Conservation (phyloP, 2,329 filamentous ascomycete species). For the Trichophaea hybrida region DNA sequence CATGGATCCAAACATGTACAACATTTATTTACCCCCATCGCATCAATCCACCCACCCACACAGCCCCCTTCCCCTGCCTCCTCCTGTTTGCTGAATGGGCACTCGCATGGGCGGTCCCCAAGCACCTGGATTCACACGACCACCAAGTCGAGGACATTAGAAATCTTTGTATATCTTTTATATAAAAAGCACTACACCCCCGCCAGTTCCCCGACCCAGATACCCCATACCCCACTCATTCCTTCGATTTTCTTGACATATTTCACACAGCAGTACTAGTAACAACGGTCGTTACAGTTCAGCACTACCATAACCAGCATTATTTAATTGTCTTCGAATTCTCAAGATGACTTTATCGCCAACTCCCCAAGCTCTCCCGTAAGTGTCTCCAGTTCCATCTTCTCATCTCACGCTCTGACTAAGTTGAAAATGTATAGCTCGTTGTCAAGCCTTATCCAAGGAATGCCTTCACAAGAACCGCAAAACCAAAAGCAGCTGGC, state of each 20-base stretch:
- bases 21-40: neutral
- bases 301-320: neutral
- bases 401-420: neutral
- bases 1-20: neutral
- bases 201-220: neutral
- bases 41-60: neutral
- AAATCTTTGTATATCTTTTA: neutral
- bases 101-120: neutral
- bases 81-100: neutral
- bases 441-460: neutral
- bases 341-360: constrained; percentile 20
- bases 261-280: neutral
- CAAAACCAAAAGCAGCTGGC: neutral
- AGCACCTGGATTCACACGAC: neutral
- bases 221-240: neutral
- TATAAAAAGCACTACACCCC: neutral
- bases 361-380: constrained; percentile 3
- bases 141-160: neutral
- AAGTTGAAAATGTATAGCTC: neutral
- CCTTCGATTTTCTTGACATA: neutral
- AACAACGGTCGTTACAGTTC: neutral
- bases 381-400: neutral
- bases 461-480: neutral
- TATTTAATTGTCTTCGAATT: neutral
- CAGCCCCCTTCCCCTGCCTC: neutral